Evolutionary conservation across 495 filamentous ascomycete genomes (phyloP), one percentile per base, ranked within the genome.

Genomic region (Staphylotrichum tortipilum): DNA sequence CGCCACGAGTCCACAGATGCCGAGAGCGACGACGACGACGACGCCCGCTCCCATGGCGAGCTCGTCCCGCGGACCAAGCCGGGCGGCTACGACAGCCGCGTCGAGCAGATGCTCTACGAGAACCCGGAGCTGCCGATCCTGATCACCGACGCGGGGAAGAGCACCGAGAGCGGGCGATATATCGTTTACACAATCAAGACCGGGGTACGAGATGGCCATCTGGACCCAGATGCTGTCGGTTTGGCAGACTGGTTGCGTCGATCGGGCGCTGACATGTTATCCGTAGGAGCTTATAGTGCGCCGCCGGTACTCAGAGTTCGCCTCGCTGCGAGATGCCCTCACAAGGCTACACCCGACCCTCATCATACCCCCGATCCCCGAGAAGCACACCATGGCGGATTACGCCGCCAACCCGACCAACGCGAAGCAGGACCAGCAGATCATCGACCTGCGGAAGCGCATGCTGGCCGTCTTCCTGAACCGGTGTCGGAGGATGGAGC

Each of bases 381-480:
- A 98, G 69, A 98, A 98, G 65, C 92, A 97, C 63, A 89, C 88
- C 45, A 91, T 97, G 84, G 91, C 92, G 40, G 92, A 98, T 62
- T 98, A 98, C 65, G 92, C 92, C 21, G 90, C 94, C 17, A 95
- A 95, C 55, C 92, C 92, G 0, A 96, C 92, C 24, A 95, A 90
- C 63, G 92, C 92, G 23, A 98, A 96, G 67, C 92, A 97, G 68
- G 94, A 98, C 65, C 83, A 86, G 26, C 84, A 86, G 51, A 97
- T 96, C 37, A 98, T 98, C 49, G 92, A 98, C 54, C 74, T 95
- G 33, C 79, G 92, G 44, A 96, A 96, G 65, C 84, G 92, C 47
- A 98, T 98, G 92, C 66, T 98, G 33, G 83, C 83, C 26, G 90
- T 96, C 4, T 98, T 98, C 58, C 63, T 98, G 28, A 97, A 98